Percentiles rank a stretch among this genome's conserved stretches.
These are phyloP conservation scores for Neurospora tetraspora DNA, from an alignment of 495 filamentous ascomycete species.

Conservation along the genomic window DNA sequence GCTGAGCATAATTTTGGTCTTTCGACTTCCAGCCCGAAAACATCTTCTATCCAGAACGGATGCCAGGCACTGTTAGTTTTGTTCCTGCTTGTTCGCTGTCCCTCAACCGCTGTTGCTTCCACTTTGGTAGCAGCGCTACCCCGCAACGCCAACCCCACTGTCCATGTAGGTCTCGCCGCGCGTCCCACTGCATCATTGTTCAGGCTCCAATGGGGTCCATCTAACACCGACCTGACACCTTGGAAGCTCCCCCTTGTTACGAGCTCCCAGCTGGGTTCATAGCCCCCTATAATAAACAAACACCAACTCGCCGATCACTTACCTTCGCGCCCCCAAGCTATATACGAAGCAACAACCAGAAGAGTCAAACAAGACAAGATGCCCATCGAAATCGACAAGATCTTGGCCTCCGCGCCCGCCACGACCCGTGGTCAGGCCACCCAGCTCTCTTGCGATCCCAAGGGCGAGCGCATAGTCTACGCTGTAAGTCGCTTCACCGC, in stretches of 20 bases:
- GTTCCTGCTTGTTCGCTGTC: not conserved
- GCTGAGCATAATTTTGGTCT: not conserved
- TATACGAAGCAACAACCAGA: not conserved
- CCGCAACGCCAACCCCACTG: not conserved
- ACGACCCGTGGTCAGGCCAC: conserved; percentile 84
- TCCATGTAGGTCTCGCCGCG: not conserved
- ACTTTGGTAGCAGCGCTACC: not conserved
- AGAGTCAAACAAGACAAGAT: conserved; percentile 20
- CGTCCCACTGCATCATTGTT: not conserved
- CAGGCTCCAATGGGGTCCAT: not conserved
- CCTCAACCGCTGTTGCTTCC: not conserved
- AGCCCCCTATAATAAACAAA: not conserved
- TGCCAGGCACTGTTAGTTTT: not conserved
- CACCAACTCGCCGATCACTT: not conserved
- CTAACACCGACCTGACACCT: not conserved
- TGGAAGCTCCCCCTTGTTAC: not conserved
- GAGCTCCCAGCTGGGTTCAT: not conserved
- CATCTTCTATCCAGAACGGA: not conserved
- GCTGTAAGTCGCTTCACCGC: conserved; percentile 49
- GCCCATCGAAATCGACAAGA: conserved; percentile 46
- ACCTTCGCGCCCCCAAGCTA: conserved; percentile 6
- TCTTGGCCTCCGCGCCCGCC: conserved; percentile 52
- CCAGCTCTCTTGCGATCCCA: conserved; percentile 77
- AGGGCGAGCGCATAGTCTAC: conserved; percentile 89
- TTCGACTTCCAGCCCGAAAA: not conserved